A percentile compares a stretch with the other conserved stretches of the same genome.
Conservation (phyloP, 495 filamentous ascomycete genomes). For the Thozetella sp. region DNA sequence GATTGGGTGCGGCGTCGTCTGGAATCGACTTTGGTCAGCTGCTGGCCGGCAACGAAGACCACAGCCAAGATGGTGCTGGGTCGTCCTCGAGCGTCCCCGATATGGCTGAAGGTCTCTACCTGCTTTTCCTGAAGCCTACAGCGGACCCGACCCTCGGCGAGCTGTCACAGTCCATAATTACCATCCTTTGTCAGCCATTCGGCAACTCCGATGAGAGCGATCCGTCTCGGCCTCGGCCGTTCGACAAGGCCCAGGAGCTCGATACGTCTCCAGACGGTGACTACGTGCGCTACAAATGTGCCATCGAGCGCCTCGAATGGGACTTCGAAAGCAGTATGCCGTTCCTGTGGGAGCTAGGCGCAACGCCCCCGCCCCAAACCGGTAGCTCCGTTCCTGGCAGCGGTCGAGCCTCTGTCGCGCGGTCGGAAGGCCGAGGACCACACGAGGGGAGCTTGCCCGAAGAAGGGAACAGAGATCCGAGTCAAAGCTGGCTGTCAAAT, state of each 20-base stretch:
- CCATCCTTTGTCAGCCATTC: neutral
- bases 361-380: too few relatives aligned
- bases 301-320: neutral
- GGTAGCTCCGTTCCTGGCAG: too few relatives aligned
- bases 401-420: too few relatives aligned
- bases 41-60: too few relatives aligned
- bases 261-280: neutral
- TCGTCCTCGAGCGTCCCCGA: too few relatives aligned
- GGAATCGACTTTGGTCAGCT: neutral
- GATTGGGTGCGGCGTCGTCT: neutral
- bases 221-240: neutral
- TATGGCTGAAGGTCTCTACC: neutral
- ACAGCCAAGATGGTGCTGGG: too few relatives aligned
- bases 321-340: neutral
- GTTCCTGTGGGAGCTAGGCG: slow-evolving; percentile 1
- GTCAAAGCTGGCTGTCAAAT: too few relatives aligned
- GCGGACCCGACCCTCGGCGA: too few relatives aligned
- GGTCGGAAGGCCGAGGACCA: too few relatives aligned
- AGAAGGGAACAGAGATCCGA: too few relatives aligned
- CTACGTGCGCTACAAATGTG: neutral
- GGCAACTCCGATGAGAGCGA: neutral
- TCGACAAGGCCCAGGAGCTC: neutral
- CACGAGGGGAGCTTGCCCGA: too few relatives aligned
- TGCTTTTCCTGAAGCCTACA: neutral
- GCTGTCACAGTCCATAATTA: too few relatives aligned